phyloP scores from a whole-genome alignment of 768 basidiomycete genomes.

The Lactarius quietus region DNA sequence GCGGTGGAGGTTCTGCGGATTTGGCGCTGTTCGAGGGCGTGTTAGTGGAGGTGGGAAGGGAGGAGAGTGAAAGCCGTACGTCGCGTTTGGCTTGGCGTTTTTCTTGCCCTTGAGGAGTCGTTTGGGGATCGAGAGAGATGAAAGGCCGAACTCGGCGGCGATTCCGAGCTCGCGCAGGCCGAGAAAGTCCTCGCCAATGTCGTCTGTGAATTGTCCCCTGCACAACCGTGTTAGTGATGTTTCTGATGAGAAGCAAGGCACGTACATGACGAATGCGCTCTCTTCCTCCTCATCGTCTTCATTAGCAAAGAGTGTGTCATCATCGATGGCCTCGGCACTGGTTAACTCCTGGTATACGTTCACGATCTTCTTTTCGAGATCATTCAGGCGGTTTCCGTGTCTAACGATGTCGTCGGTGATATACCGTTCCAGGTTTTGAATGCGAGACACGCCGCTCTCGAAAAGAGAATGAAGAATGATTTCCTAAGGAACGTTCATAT shows the following conservation, averaged over 20 bases:
- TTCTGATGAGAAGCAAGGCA: slow-evolving; percentile 15
- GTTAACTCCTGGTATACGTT: slow-evolving; percentile 72
- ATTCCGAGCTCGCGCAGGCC: slow-evolving; percentile 87
- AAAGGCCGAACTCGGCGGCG: slow-evolving; percentile 77
- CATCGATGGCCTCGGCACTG: slow-evolving; percentile 48
- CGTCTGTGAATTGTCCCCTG: slow-evolving; percentile 84
- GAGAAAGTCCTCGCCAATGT: slow-evolving; percentile 89
- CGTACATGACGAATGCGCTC: slow-evolving; percentile 62
- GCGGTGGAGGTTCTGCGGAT: slow-evolving; percentile 71
- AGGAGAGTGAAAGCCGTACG: slow-evolving; percentile 41
- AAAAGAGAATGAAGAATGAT: slow-evolving; percentile 89
- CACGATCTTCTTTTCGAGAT: slow-evolving; percentile 83
- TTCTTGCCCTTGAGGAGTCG: slow-evolving; percentile 59
- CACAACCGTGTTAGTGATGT: slow-evolving; percentile 7
- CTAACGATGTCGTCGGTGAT: slow-evolving; percentile 85
- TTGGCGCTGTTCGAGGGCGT: slow-evolving; percentile 42
- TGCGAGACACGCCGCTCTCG: slow-evolving; percentile 77
- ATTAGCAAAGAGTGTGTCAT: slow-evolving; percentile 55
- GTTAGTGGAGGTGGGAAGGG: slow-evolving; percentile 2
- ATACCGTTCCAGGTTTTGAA: slow-evolving; percentile 81
- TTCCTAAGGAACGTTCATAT: slow-evolving; percentile 53
- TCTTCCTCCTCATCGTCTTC: slow-evolving; percentile 61
- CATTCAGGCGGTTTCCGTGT: slow-evolving; percentile 69
- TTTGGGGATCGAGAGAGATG: slow-evolving; percentile 75
- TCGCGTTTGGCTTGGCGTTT: slow-evolving; percentile 38